These are phyloP conservation scores for Volvariella volvacea DNA, from an alignment of 1,284 basidiomycete genomes.

Conservation along the genomic window DNA sequence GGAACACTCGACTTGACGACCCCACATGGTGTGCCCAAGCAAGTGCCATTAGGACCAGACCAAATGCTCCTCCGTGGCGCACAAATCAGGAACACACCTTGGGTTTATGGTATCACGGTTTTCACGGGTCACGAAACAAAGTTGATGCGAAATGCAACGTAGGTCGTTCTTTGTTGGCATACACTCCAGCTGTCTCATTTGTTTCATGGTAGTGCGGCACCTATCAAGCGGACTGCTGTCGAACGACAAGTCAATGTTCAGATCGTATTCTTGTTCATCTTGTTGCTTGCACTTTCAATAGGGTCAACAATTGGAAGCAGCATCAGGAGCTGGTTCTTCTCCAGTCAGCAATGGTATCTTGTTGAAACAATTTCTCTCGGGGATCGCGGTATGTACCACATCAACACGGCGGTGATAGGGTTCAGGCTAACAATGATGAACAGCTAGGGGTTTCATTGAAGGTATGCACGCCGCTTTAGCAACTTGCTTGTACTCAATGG, in stretches of 20 bases:
- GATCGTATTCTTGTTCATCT: conserved; percentile 92
- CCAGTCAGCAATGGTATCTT: conserved; percentile 81
- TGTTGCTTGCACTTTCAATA: conserved; percentile 83
- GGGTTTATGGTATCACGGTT: conserved; percentile 92
- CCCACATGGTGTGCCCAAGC: conserved; percentile 56
- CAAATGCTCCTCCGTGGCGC: conserved; percentile 93
- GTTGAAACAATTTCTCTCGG: conserved; percentile 47
- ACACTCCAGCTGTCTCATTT: neutral
- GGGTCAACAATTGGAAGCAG: conserved; percentile 91
- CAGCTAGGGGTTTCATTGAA: conserved; percentile 78
- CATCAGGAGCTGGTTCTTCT: conserved; percentile 86
- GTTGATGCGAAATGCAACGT: conserved; percentile 94
- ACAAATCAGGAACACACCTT: conserved; percentile 93
- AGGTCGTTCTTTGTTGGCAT: conserved; percentile 29
- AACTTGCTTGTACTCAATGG: conserved; percentile 3
- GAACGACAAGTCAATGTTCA: conserved; percentile 96
- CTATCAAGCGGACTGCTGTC: conserved; percentile 94
- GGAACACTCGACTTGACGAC: conserved; percentile 69
- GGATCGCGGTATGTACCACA: conserved; percentile 48
- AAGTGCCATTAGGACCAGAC: conserved; percentile 90
- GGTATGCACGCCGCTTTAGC: conserved; percentile 34
- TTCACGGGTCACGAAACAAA: conserved; percentile 99
- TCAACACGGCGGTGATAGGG: neutral
- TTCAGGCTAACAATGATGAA: conserved; percentile 9
- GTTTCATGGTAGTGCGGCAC: conserved; percentile 61